Evolutionary conservation across 495 filamentous ascomycete genomes (phyloP).

Genomic region (Podospora anserina): DNA sequence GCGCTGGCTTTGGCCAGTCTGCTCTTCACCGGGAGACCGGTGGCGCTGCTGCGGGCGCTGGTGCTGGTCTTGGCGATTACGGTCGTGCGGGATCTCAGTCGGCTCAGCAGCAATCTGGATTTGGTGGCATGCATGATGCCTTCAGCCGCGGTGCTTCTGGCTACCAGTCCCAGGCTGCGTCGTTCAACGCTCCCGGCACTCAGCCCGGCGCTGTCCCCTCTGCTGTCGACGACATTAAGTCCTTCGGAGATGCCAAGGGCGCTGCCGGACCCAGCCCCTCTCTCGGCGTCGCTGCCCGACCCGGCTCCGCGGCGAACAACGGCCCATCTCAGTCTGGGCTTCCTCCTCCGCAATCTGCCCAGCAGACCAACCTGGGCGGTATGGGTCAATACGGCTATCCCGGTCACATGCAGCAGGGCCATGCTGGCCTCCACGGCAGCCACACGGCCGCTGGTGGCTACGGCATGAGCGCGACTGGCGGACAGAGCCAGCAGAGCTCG

Average conservation of each 20-base stretch:
- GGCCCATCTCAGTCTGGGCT: slow-evolving; percentile 63
- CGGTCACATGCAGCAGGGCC: slow-evolving; percentile 55
- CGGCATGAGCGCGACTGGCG: slow-evolving; percentile 63
- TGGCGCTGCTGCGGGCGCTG: slow-evolving; percentile 31
- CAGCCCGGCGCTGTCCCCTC: slow-evolving; percentile 45
- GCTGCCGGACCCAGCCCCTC: slow-evolving; percentile 79
- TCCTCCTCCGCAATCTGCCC: slow-evolving; percentile 71
- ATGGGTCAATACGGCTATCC: slow-evolving; percentile 72
- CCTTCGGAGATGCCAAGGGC: slow-evolving; percentile 64
- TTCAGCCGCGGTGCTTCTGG: slow-evolving; percentile 67
- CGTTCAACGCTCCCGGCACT: slow-evolving; percentile 61
- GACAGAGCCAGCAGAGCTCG: slow-evolving; percentile 62
- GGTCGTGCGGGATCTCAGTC: slow-evolving; percentile 74
- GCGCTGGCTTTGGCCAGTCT: slow-evolving; percentile 68
- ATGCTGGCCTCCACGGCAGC: slow-evolving; percentile 55
- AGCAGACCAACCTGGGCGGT: slow-evolving; percentile 41
- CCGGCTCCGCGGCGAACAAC: slow-evolving; percentile 79
- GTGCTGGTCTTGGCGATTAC: slow-evolving; percentile 63
- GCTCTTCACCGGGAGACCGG: slow-evolving; percentile 64
- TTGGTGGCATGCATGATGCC: slow-evolving; percentile 71
- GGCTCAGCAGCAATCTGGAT: slow-evolving; percentile 65
- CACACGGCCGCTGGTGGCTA: slow-evolving; percentile 66
- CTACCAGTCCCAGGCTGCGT: slow-evolving; percentile 59
- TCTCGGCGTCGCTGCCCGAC: slow-evolving; percentile 72
- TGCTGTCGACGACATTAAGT: slow-evolving; percentile 70